Base-by-base conservation (phyloP, 202 grass and related monocot species). In the Carex sylvatica region DNA sequence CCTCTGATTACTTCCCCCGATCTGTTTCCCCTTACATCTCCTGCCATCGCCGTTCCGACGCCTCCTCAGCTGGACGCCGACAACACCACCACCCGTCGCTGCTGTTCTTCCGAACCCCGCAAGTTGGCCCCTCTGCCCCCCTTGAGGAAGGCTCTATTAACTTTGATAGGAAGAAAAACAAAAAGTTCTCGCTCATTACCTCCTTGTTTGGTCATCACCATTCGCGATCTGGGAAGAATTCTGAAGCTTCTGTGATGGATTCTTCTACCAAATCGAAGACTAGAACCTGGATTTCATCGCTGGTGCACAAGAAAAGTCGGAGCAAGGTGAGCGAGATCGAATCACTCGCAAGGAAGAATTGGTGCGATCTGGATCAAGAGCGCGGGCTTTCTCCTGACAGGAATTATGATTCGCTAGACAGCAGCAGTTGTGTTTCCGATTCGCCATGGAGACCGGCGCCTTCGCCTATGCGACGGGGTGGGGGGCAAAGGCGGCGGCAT, bases 11-110 rank as follows among this genome's bases (percentile, higher is more conserved):
- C 15, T 87, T 92, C 59, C 87, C 89, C 22, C 56, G 86, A 55
- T 97, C 94, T 2, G 89, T 90, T 1, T 93, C 91, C 6, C 94
- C 94, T 1, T 92, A 91, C 87, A 86, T 86, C 12, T 81, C 79
- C 13, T 65, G 62, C 61, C 89, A 66, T 66, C 88, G 86, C 3
- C 91, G 89, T 51, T 97, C 91, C 28, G 89, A 93, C 68, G 81
- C 65, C 13, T 76, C 59, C 11, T 82, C 86, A 19, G 2, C 26
- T 4, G 47, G 69, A 53, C 28, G 60, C 14, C 16, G 13, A 60
- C 60, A 51, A 19, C 70, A 49, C 3, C 77, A 84, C 11, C 47
- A 59, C 1, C 83, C 82, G n/a, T 84, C 69, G 33, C 81, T 90
- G 19, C 85, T 88, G 76, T 94, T 97, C 80, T 89, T 93, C 77